Evolutionary conservation across 2,329 filamentous ascomycete genomes (phyloP), one percentile per base, ranked within the genome.

Genomic region (Pyrenochaeta sp.): DNA sequence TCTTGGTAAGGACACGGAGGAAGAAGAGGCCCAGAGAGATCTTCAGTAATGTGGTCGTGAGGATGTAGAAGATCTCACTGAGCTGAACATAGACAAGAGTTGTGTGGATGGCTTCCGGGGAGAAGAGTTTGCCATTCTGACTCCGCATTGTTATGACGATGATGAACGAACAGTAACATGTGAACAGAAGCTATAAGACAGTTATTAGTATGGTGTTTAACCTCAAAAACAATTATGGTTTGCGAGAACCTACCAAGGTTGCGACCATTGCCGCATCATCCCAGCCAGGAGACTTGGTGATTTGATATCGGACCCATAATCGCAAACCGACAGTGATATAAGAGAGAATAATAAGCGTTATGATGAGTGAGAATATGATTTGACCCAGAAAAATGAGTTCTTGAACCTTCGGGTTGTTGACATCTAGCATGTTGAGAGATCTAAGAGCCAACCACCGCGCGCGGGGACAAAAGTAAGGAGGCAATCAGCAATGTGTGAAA

Each of bases 61-160:
- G 68, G 18, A 78, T 74, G 58, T 83, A 84, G 58, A 77, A 79
- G 35, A 79, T 67, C 53, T 82, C 79, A 13, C 51, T 54, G 5
- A 69, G 53, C 53, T 68, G 63, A 13, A 70, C 51, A 17, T 60
- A 63, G 13, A 61, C 45, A 9, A 67, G 37, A 7, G 51, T 65
- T 13, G 48, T 24, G 13, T 34, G 51, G 3, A 60, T 47, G 2
- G 38, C 41, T 6, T 58, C 30, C 22, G 29, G 18, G 15, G 39
- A 45, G 24, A 63, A 59, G 11, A 56, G 39, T 6, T 48, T 39
- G 9, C 41, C 37, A 11, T 40, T 23, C 10, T 18, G 28, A 24
- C 49, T 52, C 5, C 49, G 48, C 14, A 44, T 18, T 8, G 39
- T 58, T 19, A 68, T 60, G 5, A 58, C 50, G 3, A 59, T 34